Evolutionary conservation across 2,329 filamentous ascomycete genomes (phyloP), one percentile per base, ranked within the genome.

Genomic region (Aspergillus pseudoglaucus): DNA sequence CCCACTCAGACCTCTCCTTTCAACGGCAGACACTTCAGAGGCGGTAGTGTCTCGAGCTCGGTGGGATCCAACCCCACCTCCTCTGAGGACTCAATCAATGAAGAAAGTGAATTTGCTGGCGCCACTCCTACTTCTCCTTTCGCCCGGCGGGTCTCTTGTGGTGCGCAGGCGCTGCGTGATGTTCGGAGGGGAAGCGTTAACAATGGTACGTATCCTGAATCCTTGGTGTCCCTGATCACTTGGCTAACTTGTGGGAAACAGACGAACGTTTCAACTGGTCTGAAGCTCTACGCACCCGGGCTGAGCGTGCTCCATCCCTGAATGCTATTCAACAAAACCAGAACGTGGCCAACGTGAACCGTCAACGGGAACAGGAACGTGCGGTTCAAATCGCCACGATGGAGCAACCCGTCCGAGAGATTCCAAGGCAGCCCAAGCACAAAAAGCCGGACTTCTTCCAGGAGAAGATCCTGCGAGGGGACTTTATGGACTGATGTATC

Each of bases 221-320:
- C 64, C 55, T 47, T 15, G 18, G 7, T 52, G 47, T 60, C 59
- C 9, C 9, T 30, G 25, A 12, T 30, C 25, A 12, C 10, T 12
- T 35, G 14, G 14, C 68, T 71, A 69, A 71, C 66, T 45, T 55
- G 52, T 74, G 72, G 64, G 65, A 53, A 54, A 73, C 81, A 90
- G 87, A 88, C 78, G 89, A 93, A 79, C 88, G 88, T 69, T 95
- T 94, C 80, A 95, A 95, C 74, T 95, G 91, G 87, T 88, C 89
- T 66, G 91, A 96, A 76, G 90, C 95, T 75, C 83, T 96, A 77
- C 88, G 90, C 70, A 86, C 84, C 63, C 87, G 90, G 66, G 90
- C 90, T 61, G 89, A 95, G 75, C 90, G 89, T 71, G 85, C 82
- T 45, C 72, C 73, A 43, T 75, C 73, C 45, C 52, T 74, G 49